Evolutionary conservation across 177 flowering plant genomes (phyloP).

Genomic region (Vitis hybrid): DNA sequence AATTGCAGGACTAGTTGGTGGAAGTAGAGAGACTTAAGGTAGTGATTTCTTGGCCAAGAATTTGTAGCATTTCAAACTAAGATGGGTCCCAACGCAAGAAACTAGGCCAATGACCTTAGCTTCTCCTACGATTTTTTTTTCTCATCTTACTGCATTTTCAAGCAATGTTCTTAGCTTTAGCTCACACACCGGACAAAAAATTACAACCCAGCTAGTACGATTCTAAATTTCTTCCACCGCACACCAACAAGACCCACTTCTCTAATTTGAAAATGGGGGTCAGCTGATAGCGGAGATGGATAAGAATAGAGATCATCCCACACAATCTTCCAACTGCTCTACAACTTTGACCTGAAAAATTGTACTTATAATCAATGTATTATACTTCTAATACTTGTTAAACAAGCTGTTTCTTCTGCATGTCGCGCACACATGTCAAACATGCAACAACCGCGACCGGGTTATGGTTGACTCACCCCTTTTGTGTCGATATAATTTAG

Average conservation of each 20-base stretch:
- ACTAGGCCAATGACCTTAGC: not conserved
- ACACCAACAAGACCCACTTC: not conserved
- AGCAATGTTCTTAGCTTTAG: not conserved
- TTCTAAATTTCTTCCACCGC: not conserved
- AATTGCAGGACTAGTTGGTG: constrained; percentile 30
- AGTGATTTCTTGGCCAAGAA: not conserved
- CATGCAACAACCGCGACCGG: constrained; percentile 20
- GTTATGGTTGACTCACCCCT: constrained; percentile 10
- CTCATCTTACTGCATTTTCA: constrained; percentile 6
- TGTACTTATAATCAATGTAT: constrained; percentile 7
- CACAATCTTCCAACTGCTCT: constrained; percentile 20
- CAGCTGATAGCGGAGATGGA: not conserved
- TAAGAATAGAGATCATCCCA: constrained; percentile 5
- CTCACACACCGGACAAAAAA: not conserved
- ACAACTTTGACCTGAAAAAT: constrained; percentile 24
- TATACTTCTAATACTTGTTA: not conserved
- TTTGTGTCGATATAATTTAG: too few relatives aligned
- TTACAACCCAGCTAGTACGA: not conserved
- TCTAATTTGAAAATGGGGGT: constrained; percentile 4
- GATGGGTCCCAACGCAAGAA: constrained; percentile 4
- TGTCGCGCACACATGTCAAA: constrained; percentile 13
- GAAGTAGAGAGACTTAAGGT: constrained; percentile 6
- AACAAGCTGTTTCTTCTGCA: not conserved
- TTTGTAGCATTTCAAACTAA: not conserved
- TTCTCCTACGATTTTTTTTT: not conserved